phyloP scores from a whole-genome alignment of 83 land plant species.

The Larix sibirica region DNA sequence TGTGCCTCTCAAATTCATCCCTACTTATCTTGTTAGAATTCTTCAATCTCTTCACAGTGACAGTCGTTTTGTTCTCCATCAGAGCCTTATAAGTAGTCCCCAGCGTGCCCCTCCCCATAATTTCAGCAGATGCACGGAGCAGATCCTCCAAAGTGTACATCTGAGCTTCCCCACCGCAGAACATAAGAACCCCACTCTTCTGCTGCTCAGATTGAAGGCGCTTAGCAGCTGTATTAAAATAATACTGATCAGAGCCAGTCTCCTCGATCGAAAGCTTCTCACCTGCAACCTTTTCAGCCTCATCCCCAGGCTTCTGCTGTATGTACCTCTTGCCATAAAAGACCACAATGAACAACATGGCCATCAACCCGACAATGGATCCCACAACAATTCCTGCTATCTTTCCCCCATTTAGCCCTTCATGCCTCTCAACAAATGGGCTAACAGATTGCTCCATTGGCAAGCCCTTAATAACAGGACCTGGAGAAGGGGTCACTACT shows the following conservation, averaged over 20 bases:
- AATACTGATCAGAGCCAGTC: background rate
- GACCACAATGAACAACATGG: slow-evolving; percentile 7
- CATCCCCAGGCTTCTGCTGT: background rate
- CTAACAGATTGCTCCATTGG: background rate
- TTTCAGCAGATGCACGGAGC: slow-evolving; percentile 26
- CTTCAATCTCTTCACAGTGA: slow-evolving; percentile 51
- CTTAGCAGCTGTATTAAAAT: background rate
- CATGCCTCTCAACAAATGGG: background rate
- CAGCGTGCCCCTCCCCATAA: slow-evolving; percentile 22
- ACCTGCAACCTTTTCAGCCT: too few relatives aligned
- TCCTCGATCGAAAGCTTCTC: slow-evolving; percentile 4
- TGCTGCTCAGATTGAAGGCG: too few relatives aligned
- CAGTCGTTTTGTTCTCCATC: background rate
- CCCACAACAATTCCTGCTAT: background rate
- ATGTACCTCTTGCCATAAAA: slow-evolving; percentile 9
- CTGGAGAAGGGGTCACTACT: background rate
- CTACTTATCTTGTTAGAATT: slow-evolving; percentile 19
- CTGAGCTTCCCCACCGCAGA: slow-evolving; percentile 32
- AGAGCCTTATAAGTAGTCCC: slow-evolving; percentile 25
- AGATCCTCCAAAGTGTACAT: slow-evolving; percentile 26
- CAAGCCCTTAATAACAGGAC: background rate
- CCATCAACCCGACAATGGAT: background rate
- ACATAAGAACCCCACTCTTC: slow-evolving; percentile 39
- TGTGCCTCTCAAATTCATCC: slow-evolving; percentile 22
- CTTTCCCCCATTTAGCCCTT: background rate